Conservation (phyloP, 352 stramenopile genomes). For the Globisporangium spiculum region DNA sequence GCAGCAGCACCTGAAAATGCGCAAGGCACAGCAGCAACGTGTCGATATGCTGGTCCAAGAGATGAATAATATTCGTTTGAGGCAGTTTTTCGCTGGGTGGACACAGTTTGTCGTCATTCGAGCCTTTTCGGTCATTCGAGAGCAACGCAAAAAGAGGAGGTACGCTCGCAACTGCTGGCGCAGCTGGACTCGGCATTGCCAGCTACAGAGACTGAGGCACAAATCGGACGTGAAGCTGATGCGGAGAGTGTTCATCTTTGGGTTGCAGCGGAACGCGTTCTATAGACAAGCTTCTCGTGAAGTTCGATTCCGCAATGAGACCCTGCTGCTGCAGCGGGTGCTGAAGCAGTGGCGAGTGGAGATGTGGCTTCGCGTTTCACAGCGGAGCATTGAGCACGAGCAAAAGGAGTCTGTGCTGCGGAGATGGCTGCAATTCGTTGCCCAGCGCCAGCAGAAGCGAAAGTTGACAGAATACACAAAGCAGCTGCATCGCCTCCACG, state of each 20-base stretch:
- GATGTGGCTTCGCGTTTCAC: constrained; percentile 8
- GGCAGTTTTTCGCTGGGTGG: constrained; percentile 10
- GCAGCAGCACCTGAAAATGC: not conserved
- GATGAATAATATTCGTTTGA: not conserved
- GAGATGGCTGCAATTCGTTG: constrained; percentile 9
- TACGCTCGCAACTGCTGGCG: not conserved
- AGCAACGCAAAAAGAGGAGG: not conserved
- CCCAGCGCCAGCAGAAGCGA: constrained; percentile 1
- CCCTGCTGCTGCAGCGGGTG: not conserved
- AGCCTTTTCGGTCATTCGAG: constrained; percentile 7
- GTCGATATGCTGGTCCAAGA: not conserved
- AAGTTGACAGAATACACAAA: not conserved
- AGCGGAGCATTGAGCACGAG: not conserved
- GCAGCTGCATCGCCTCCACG: constrained; percentile 4
- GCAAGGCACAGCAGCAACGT: not conserved
- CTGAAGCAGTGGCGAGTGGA: constrained; percentile 14
- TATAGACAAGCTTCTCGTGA: not conserved
- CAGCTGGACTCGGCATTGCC: not conserved
- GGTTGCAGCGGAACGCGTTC: constrained; percentile 1
- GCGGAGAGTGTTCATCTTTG: constrained; percentile 4
- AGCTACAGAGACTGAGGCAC: not conserved
- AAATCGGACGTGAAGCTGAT: not conserved
- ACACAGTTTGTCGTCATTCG: constrained; percentile 7
- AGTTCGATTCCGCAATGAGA: not conserved
- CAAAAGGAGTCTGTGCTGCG: not conserved